A percentile compares a stretch with the other conserved stretches of the same genome.
These are phyloP conservation scores for Phialemonium atrogriseum DNA, from an alignment of 2,329 filamentous ascomycete species.

Conservation along the genomic window DNA sequence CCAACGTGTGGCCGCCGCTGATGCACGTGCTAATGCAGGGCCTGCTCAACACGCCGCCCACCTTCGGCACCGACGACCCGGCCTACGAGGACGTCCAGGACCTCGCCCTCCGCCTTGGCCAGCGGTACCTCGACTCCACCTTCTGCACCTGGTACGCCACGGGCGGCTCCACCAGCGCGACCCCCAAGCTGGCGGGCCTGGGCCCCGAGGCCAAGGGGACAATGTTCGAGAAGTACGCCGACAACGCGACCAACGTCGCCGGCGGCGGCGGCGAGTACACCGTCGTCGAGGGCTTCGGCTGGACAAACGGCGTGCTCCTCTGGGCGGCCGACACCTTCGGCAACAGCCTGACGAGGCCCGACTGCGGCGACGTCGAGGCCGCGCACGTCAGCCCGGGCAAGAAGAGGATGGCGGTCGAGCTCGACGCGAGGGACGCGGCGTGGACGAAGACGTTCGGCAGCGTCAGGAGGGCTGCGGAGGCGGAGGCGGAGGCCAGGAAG, in stretches of 20 bases:
- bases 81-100: slow-evolving; percentile 44
- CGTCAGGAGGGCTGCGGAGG: slow-evolving; percentile 1
- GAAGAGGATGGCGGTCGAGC: slow-evolving; percentile 35
- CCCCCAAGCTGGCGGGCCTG: slow-evolving; percentile 40
- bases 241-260: slow-evolving; percentile 50
- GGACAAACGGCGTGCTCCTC: slow-evolving; percentile 61
- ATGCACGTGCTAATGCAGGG: slow-evolving; percentile 57
- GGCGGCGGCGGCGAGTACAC: slow-evolving; percentile 61
- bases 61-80: slow-evolving; percentile 43
- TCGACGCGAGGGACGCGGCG: slow-evolving; percentile 34
- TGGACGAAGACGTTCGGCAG: slow-evolving; percentile 40
- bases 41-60: slow-evolving; percentile 50
- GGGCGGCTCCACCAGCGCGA: slow-evolving; percentile 48
- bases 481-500: slow-evolving; percentile 2
- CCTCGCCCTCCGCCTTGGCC: slow-evolving; percentile 49
- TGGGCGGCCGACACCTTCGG: slow-evolving; percentile 58
- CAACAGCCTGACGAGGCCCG: slow-evolving; percentile 42
- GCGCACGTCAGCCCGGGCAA: slow-evolving; percentile 25
- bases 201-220: slow-evolving; percentile 38
- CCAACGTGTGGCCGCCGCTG: slow-evolving; percentile 62
- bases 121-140: slow-evolving; percentile 58
- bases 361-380: slow-evolving; percentile 43
- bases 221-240: slow-evolving; percentile 65
- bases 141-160: slow-evolving; percentile 66
- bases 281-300: slow-evolving; percentile 63